Evolutionary conservation across 306 rosid species (phyloP).

Genomic region (Spatholobus suberectus): DNA sequence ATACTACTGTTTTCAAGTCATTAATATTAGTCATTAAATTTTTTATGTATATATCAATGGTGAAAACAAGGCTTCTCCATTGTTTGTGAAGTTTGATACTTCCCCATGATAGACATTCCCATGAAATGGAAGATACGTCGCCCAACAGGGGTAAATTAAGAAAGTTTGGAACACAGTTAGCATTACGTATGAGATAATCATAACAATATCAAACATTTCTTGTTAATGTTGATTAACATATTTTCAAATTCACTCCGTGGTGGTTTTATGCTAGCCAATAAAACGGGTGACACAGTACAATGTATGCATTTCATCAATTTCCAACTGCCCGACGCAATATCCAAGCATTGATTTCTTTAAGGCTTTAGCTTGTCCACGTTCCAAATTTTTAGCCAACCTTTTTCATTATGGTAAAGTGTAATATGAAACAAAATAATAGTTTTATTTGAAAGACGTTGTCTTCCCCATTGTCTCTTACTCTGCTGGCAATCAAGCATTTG

Average conservation of each 20-base stretch:
- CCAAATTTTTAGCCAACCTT: not conserved
- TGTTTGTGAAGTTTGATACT: too few species aligned
- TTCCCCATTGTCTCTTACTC: not conserved
- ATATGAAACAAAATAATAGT: not conserved
- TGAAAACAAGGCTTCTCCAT: too few species aligned
- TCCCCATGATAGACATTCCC: too few species aligned
- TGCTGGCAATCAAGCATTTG: slow-evolving; percentile 12
- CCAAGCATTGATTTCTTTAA: not conserved
- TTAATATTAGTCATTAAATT: too few species aligned
- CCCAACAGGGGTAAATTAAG: too few species aligned
- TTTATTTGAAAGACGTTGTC: not conserved
- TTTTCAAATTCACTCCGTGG: not conserved
- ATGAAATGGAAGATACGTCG: too few species aligned
- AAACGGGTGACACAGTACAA: slow-evolving; percentile 3
- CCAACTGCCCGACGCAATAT: not conserved
- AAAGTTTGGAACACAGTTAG: not conserved
- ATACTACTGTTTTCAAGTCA: too few species aligned
- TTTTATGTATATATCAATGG: too few species aligned
- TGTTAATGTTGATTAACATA: not conserved
- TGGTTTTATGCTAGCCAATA: slow-evolving; percentile 21
- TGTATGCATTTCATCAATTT: not conserved
- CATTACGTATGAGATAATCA: not conserved
- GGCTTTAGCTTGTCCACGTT: not conserved
- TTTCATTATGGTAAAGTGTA: not conserved
- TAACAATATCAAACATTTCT: slow-evolving; percentile 11